phyloP scores from a whole-genome alignment of 2,329 filamentous ascomycete genomes.

The Phialophora tarda region DNA sequence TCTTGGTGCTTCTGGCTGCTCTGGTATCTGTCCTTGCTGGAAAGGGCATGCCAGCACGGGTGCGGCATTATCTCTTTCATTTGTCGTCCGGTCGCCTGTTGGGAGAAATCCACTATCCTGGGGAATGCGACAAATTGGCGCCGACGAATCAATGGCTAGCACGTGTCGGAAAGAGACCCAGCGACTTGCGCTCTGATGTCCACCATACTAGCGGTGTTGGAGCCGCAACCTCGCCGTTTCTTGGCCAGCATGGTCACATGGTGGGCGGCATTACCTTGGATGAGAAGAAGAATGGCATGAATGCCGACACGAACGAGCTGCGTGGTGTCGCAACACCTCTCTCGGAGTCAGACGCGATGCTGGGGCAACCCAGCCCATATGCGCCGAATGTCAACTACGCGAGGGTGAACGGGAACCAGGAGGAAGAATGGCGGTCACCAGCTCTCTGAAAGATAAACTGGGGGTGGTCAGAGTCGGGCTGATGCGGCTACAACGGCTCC shows the following conservation, averaged over 20 bases:
- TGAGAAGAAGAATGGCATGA: constrained; percentile 12
- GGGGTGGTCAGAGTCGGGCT: constrained; percentile 8
- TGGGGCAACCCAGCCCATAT: constrained; percentile 2
- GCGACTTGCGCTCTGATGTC: constrained; percentile 18
- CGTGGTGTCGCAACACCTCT: not conserved
- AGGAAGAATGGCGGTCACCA: constrained; percentile 10
- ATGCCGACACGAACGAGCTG: constrained; percentile 11
- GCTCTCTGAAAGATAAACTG: constrained; percentile 9
- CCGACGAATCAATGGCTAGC: constrained; percentile 31
- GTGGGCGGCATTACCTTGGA: not conserved
- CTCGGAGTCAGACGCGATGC: constrained; percentile 8
- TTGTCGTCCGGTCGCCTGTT: constrained; percentile 29
- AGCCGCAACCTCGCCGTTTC: constrained; percentile 14
- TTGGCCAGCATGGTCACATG: constrained; percentile 11
- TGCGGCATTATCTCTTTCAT: constrained; percentile 30
- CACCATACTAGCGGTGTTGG: constrained; percentile 7
- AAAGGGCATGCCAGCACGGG: constrained; percentile 21
- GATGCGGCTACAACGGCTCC: not conserved
- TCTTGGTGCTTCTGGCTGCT: constrained; percentile 45
- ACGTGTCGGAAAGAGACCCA: constrained; percentile 25
- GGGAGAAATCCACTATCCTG: constrained; percentile 25
- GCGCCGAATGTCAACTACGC: not conserved
- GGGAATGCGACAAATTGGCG: constrained; percentile 25
- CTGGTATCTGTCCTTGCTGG: constrained; percentile 48
- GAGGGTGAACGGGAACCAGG: constrained; percentile 1